A percentile compares a stretch with the other conserved stretches of the same genome.
Evolutionary conservation across 2,329 filamentous ascomycete genomes (phyloP).

Genomic region (Pseudocercospora macadamiae): DNA sequence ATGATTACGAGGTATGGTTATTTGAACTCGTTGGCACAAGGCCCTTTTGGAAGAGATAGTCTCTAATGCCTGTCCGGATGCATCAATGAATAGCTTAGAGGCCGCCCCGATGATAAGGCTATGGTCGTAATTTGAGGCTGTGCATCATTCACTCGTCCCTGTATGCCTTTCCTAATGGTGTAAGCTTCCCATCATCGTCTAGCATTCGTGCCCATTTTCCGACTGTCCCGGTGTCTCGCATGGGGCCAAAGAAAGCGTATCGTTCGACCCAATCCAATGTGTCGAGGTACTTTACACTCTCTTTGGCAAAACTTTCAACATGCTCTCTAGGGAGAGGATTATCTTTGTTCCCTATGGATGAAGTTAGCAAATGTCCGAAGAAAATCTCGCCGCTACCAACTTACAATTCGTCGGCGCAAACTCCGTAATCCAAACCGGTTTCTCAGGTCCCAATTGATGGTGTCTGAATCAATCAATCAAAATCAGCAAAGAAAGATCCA

Average conservation of each 20-base stretch:
- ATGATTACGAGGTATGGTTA: conserved; percentile 45
- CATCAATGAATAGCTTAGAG: background rate
- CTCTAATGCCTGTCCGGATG: background rate
- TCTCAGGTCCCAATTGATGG: conserved; percentile 31
- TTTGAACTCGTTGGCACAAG: conserved; percentile 42
- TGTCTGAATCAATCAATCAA: conserved; percentile 8
- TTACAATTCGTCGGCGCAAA: conserved; percentile 39
- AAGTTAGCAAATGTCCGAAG: no score
- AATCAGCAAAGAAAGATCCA: background rate
- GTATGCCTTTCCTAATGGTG: conserved; percentile 36
- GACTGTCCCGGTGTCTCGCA: conserved; percentile 37
- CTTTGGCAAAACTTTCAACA: conserved; percentile 35
- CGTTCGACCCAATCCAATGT: conserved; percentile 38
- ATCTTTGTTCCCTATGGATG: no score
- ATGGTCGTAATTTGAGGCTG: no score
- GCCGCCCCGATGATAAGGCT: background rate
- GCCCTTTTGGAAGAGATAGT: conserved; percentile 34
- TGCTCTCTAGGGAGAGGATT: conserved; percentile 32
- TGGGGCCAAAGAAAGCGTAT: conserved; percentile 40
- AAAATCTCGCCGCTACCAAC: no score
- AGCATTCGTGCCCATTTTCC: conserved; percentile 36
- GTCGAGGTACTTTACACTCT: conserved; percentile 37
- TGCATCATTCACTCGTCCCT: conserved; percentile 22
- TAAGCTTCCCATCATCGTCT: conserved; percentile 37
- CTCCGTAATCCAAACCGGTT: conserved; percentile 40